Evolutionary conservation across 2,329 filamentous ascomycete genomes (phyloP).

Genomic region (Phialophora macrospora): DNA sequence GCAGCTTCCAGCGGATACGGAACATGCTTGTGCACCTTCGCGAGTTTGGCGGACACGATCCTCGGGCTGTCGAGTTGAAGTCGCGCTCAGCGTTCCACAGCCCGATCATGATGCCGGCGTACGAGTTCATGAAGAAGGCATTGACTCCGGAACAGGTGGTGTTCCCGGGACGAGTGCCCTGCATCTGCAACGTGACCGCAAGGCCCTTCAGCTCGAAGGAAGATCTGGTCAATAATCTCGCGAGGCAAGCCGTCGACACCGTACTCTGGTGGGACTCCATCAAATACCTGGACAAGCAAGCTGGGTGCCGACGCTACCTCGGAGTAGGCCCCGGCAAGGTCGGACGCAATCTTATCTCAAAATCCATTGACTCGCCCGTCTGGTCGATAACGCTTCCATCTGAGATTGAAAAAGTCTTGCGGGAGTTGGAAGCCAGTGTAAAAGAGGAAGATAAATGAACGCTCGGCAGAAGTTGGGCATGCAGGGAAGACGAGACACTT

Average conservation of each 20-base stretch:
- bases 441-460: slow-evolving; percentile 26
- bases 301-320: slow-evolving; percentile 81
- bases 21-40: slow-evolving; percentile 81
- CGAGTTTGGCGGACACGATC: slow-evolving; percentile 90
- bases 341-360: slow-evolving; percentile 88
- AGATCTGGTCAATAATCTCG: slow-evolving; percentile 77
- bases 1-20: slow-evolving; percentile 80
- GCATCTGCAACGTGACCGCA: slow-evolving; percentile 85
- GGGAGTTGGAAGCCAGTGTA: slow-evolving; percentile 34
- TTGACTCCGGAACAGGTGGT: slow-evolving; percentile 68
- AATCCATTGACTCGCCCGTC: slow-evolving; percentile 91
- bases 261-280: slow-evolving; percentile 96
- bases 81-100: slow-evolving; percentile 51
- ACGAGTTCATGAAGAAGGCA: slow-evolving; percentile 71
- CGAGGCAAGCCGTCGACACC: slow-evolving; percentile 85
- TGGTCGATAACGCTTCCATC: slow-evolving; percentile 86
- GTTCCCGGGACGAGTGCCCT: slow-evolving; percentile 76
- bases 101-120: slow-evolving; percentile 86
- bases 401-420: slow-evolving; percentile 62
- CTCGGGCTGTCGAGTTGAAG: slow-evolving; percentile 82
- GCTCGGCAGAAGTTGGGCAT: background rate
- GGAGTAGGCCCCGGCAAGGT: slow-evolving; percentile 94
- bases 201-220: slow-evolving; percentile 74
- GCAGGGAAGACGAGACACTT: background rate
- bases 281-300: slow-evolving; percentile 81